A percentile compares a stretch with the other conserved stretches of the same genome.
These are phyloP conservation scores for Argentina anserina DNA, from an alignment of 306 rosid species.

Conservation along the genomic window DNA sequence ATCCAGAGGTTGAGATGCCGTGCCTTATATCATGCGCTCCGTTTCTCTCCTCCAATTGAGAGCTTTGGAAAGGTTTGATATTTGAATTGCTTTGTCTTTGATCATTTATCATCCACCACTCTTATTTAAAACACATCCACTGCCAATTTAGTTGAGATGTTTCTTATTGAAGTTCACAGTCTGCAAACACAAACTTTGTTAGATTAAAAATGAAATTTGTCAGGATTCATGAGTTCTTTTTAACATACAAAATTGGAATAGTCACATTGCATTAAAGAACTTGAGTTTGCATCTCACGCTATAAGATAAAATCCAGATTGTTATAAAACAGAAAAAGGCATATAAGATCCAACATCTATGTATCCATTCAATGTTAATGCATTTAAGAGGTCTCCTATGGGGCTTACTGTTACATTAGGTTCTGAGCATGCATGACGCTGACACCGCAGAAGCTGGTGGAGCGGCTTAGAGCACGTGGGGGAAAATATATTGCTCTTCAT, in stretches of 20 bases:
- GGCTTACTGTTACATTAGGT: conserved; percentile 89
- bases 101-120: not conserved
- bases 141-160: not conserved
- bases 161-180: not conserved
- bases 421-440: conserved; percentile 94
- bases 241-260: not conserved
- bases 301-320: not conserved
- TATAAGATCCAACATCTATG: conserved; percentile 34
- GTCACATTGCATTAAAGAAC: not conserved
- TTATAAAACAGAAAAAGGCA: conserved; percentile 21
- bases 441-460: conserved; percentile 97
- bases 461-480: conserved; percentile 75
- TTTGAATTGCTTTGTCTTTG: conserved; percentile 27
- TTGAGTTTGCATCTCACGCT: not conserved
- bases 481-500: conserved; percentile 89
- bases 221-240: conserved; percentile 8
- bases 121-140: not conserved
- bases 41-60: conserved; percentile 79
- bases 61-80: conserved; percentile 80
- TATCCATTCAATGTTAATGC: conserved; percentile 42
- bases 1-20: conserved; percentile 91
- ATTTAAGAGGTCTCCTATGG: conserved; percentile 89
- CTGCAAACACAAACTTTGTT: no score
- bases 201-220: not conserved
- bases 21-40: conserved; percentile 79